A percentile compares a stretch with the other conserved stretches of the same genome.
Conservation (phyloP, 2,329 filamentous ascomycete species). For the Hysterium pulicare region DNA sequence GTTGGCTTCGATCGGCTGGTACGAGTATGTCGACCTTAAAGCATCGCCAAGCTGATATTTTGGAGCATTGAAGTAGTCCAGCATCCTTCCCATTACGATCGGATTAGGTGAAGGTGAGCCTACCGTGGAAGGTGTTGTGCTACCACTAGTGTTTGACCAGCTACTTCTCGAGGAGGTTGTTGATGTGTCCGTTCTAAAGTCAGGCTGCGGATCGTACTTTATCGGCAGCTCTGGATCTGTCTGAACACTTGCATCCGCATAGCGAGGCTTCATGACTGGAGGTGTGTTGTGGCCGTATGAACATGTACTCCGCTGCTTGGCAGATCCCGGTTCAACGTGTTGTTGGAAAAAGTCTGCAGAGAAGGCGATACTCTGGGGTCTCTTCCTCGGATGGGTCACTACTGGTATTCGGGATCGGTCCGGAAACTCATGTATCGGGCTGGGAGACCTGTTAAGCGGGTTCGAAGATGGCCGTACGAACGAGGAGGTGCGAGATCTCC, state of each 20-base stretch:
- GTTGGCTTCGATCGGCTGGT: neutral
- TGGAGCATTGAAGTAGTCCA: slow-evolving; percentile 30
- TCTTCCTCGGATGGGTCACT: slow-evolving; percentile 8
- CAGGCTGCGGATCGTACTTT: slow-evolving; percentile 12
- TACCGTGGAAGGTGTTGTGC: slow-evolving; percentile 15
- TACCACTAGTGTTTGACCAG: slow-evolving; percentile 12
- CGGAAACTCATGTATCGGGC: slow-evolving; percentile 8
- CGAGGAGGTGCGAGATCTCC: slow-evolving; percentile 28
- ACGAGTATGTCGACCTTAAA: slow-evolving; percentile 19
- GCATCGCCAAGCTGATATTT: slow-evolving; percentile 33
- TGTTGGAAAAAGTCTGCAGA: neutral
- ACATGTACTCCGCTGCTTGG: slow-evolving; percentile 8
- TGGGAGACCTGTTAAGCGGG: slow-evolving; percentile 13
- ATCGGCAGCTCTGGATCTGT: slow-evolving; percentile 15
- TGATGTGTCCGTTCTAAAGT: slow-evolving; percentile 3
- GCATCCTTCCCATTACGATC: slow-evolving; percentile 29
- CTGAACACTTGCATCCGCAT: slow-evolving; percentile 22
- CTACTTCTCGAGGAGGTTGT: slow-evolving; percentile 8
- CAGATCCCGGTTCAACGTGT: slow-evolving; percentile 10
- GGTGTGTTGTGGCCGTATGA: slow-evolving; percentile 14
- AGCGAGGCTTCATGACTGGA: slow-evolving; percentile 6
- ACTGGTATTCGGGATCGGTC: slow-evolving; percentile 9
- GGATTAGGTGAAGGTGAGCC: slow-evolving; percentile 13
- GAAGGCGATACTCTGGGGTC: slow-evolving; percentile 10
- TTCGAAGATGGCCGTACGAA: slow-evolving; percentile 26